Conservation (phyloP, 257 asterid species). For the Mitragyna speciosa region DNA sequence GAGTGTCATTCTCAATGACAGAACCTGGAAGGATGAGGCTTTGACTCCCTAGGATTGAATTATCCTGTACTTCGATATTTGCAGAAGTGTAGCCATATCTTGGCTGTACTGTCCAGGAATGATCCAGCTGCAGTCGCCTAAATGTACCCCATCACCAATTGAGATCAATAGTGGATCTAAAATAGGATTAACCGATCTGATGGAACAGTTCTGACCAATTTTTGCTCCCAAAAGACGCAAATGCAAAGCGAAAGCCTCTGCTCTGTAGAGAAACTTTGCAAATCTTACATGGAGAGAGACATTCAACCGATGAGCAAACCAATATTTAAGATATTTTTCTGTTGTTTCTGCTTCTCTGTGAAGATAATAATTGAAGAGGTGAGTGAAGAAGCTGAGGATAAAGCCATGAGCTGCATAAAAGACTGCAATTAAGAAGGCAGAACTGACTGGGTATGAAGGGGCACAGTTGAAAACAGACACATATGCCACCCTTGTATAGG, state of each 20-base stretch:
- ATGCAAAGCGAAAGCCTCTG: conserved; percentile 57
- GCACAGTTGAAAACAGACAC: conserved; percentile 25
- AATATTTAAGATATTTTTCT: conserved; percentile 23
- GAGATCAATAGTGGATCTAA: conserved; percentile 47
- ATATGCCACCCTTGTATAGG: conserved; percentile 50
- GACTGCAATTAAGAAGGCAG: conserved; percentile 43
- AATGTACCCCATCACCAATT: conserved; percentile 57
- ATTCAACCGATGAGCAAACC: conserved; percentile 45
- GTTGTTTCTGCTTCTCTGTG: conserved; percentile 12
- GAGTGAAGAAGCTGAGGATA: conserved; percentile 42
- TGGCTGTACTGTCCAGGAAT: conserved; percentile 43
- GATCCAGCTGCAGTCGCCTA: conserved; percentile 63
- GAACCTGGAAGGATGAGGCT: conserved; percentile 62
- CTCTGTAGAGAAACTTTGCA: conserved; percentile 57
- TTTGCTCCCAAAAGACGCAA: conserved; percentile 55
- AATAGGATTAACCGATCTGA: conserved; percentile 64
- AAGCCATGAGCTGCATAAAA: conserved; percentile 50
- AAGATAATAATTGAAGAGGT: conserved; percentile 29
- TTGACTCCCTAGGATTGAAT: conserved; percentile 62
- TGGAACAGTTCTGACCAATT: conserved; percentile 61
- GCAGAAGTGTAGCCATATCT: conserved; percentile 39
- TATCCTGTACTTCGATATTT: conserved; percentile 41
- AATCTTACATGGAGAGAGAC: conserved; percentile 50
- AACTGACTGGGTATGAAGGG: conserved; percentile 37
- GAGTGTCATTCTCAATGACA: conserved; percentile 51